These are phyloP conservation scores for Suhomyces chickasaworum DNA, from an alignment of 1,139 yeast genomes.

Conservation along the genomic window DNA sequence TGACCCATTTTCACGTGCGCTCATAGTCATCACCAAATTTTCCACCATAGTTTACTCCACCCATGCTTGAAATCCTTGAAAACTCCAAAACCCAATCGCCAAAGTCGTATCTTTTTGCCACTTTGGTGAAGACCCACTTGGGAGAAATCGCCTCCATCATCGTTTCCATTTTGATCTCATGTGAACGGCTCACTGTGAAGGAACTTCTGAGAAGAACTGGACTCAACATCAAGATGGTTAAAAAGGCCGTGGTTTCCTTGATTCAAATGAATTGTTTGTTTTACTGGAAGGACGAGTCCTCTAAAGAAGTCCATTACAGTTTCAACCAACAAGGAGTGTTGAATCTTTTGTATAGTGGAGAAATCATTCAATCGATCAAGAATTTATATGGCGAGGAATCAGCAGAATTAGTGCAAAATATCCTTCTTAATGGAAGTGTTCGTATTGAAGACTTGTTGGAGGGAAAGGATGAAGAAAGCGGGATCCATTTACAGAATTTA, in stretches of 20 bases:
- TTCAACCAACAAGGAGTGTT: conserved; percentile 67
- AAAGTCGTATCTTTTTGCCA: conserved; percentile 56
- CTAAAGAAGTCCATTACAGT: conserved; percentile 51
- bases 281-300: conserved; percentile 50
- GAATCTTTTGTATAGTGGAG: conserved; percentile 73
- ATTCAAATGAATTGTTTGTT: conserved; percentile 66
- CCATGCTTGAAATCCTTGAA: conserved; percentile 20
- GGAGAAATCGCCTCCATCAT: conserved; percentile 67
- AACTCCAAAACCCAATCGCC: conserved; percentile 57
- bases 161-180: conserved; percentile 55
- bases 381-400: conserved; percentile 43
- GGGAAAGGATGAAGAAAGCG: conserved; percentile 30
- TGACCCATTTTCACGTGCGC: conserved; percentile 1
- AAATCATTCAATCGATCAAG: conserved; percentile 60
- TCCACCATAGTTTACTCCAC: background rate
- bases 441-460: conserved; percentile 60
- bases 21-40: conserved; percentile 8
- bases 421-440: conserved; percentile 65
- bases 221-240: conserved; percentile 48
- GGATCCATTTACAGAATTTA: conserved; percentile 32
- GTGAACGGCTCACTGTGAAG: conserved; percentile 56
- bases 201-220: conserved; percentile 48
- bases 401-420: conserved; percentile 74
- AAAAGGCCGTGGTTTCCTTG: conserved; percentile 61
- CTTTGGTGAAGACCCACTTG: conserved; percentile 54